These are phyloP conservation scores for Geotrichum carabidarum DNA, from an alignment of 1,139 yeast species.

Conservation along the genomic window DNA sequence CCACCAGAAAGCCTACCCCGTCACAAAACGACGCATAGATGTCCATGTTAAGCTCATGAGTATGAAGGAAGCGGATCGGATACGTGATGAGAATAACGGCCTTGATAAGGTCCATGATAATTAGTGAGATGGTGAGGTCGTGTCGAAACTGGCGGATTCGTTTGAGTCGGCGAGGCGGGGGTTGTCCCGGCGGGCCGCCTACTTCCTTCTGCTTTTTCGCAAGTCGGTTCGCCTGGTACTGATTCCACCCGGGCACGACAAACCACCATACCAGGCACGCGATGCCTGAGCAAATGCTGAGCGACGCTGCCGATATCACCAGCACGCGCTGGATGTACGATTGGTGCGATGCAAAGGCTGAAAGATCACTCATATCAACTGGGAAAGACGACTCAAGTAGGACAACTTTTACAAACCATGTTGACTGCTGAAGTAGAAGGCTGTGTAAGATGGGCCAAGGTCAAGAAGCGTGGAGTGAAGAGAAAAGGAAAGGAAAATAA, in stretches of 20 bases:
- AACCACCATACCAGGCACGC: constrained; percentile 20
- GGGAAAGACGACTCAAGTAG: background rate
- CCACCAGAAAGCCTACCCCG: constrained; percentile 72
- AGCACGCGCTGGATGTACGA: constrained; percentile 17
- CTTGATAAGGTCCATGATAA: constrained; percentile 67
- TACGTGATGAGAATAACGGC: constrained; percentile 60
- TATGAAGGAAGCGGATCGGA: constrained; percentile 53
- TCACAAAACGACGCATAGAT: constrained; percentile 46
- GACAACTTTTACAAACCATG: no score
- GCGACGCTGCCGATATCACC: constrained; percentile 14
- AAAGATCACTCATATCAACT: background rate
- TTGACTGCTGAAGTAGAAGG: no score
- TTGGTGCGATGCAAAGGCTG: background rate
- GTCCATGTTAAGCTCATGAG: constrained; percentile 20
- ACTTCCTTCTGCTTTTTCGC: background rate
- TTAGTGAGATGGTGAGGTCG: constrained; percentile 57
- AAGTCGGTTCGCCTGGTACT: background rate
- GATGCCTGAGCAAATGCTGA: constrained; percentile 17
- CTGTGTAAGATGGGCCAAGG: no score
- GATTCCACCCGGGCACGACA: constrained; percentile 13
- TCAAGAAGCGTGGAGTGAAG: no score
- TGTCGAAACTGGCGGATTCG: constrained; percentile 54
- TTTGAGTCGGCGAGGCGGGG: constrained; percentile 5
- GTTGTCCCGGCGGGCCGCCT: background rate
- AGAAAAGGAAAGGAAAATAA: no score